These are phyloP conservation scores for Combretum micranthum DNA, from an alignment of 345 rosid genomes.

Conservation along the genomic window DNA sequence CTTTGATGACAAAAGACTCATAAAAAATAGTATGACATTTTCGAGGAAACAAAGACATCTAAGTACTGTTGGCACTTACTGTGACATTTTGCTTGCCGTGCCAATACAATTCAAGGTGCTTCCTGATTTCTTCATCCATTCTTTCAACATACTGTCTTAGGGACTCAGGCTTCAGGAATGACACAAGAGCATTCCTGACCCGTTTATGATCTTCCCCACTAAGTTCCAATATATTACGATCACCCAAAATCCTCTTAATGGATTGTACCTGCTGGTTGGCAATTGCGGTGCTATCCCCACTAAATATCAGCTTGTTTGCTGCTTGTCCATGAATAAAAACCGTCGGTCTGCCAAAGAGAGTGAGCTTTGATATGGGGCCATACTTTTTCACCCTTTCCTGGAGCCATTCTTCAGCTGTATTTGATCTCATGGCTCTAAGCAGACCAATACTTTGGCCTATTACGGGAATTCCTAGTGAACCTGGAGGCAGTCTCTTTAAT, in stretches of 20 bases:
- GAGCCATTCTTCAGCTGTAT: slow-evolving; percentile 28
- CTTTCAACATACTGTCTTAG: slow-evolving; percentile 22
- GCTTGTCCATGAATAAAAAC: slow-evolving; percentile 30
- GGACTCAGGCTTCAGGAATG: slow-evolving; percentile 25
- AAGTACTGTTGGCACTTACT: slow-evolving; percentile 23
- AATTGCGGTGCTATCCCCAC: slow-evolving; percentile 5
- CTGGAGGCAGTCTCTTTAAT: slow-evolving; percentile 29
- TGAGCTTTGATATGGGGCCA: slow-evolving; percentile 31
- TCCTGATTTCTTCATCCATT: slow-evolving; percentile 26
- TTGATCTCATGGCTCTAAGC: slow-evolving; percentile 15
- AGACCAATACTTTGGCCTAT: slow-evolving; percentile 33
- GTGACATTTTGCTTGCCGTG: slow-evolving; percentile 18
- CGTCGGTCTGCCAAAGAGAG: slow-evolving; percentile 15
- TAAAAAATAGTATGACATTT: too few relatives aligned
- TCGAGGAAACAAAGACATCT: slow-evolving; percentile 5
- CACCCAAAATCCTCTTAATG: slow-evolving; percentile 14
- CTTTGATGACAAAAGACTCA: too few relatives aligned
- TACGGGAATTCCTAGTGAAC: slow-evolving; percentile 29
- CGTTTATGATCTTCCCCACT: slow-evolving; percentile 27
- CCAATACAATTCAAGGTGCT: slow-evolving; percentile 26
- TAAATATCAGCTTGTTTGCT: slow-evolving; percentile 26
- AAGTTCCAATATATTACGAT: slow-evolving; percentile 19
- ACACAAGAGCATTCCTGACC: slow-evolving; percentile 20
- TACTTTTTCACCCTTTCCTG: slow-evolving; percentile 18
- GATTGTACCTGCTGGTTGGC: slow-evolving; percentile 14